These are phyloP conservation scores for Emergomyces orientalis DNA, from an alignment of 2,329 filamentous ascomycete genomes.

Conservation along the genomic window DNA sequence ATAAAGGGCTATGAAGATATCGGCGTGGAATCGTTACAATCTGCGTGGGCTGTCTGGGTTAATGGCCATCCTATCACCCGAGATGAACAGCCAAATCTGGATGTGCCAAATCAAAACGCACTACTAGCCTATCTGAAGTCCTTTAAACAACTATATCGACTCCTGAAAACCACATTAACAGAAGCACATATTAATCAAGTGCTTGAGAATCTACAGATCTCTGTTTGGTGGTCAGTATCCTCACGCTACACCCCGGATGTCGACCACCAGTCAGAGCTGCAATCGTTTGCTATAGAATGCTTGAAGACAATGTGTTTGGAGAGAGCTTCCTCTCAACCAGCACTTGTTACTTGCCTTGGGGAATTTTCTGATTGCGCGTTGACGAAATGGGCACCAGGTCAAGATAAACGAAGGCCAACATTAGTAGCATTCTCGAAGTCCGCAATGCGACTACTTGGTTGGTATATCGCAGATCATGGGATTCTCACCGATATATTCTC, in stretches of 20 bases:
- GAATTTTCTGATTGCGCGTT: conserved; percentile 57
- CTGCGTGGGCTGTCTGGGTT: conserved; percentile 63
- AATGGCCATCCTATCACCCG: conserved; percentile 50
- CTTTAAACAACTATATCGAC: conserved; percentile 66
- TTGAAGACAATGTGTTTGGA: conserved; percentile 29
- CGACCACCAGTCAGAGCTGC: conserved; percentile 31
- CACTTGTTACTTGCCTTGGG: conserved; percentile 44
- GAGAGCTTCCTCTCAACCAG: conserved; percentile 29
- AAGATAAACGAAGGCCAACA: conserved; percentile 52
- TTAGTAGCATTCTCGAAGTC: conserved; percentile 84
- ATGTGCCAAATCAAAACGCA: conserved; percentile 65
- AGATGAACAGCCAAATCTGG: conserved; percentile 34
- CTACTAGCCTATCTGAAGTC: conserved; percentile 75
- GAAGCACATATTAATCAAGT: conserved; percentile 57
- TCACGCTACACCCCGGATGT: conserved; percentile 33
- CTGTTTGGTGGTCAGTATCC: conserved; percentile 59
- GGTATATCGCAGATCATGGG: conserved; percentile 33
- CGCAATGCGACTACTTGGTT: conserved; percentile 58
- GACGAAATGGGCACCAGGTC: conserved; percentile 29
- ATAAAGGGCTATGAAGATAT: conserved; percentile 38
- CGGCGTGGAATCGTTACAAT: conserved; percentile 44
- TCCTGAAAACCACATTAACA: conserved; percentile 57
- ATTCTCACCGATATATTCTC: conserved; percentile 59
- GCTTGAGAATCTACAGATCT: conserved; percentile 59
- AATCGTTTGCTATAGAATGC: conserved; percentile 28